Evolutionary conservation across 2,329 filamentous ascomycete species (phyloP), one percentile per base, ranked within the genome.

Genomic region (Aureobasidium sp.): DNA sequence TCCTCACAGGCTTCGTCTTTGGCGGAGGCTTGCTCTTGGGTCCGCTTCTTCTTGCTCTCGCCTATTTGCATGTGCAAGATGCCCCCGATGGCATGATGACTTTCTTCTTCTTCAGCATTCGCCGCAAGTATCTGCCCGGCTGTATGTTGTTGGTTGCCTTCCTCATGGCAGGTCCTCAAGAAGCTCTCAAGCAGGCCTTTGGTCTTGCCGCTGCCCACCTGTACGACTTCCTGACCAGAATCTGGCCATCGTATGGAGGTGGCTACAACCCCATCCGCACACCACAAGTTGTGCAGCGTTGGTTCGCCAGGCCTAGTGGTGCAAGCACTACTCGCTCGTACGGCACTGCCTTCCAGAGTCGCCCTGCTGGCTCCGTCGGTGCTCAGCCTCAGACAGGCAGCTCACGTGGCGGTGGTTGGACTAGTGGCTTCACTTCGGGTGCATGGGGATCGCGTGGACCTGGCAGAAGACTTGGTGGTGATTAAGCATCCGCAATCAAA

Each of bases 231-330:
- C 74, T 97, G 54, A 91, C 89, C 2, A 84, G 90, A 53, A 81
- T 97, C 44, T 97, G 91, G 80, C 94, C 94, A 5, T 85, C 89
- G 61, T 94, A 94, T 71, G 93, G 91, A 36, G 89, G 90, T 61
- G 94, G 94, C 0, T 80, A 79, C 57, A 96, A 92, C 70, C 81
- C 87, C 51, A 79, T 97, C 41, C 79, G 81, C 14, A 94, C 91
- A 0, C 94, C 94, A 2, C 72, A 74, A 6, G 85, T 91, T 66
- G 75, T 97, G 62, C 85, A 84, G 63, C 81, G 81, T 60, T 82
- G 89, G 67, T 88, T 93, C 62, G 62, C 81, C 75, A 59, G 71
- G 68, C 30, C 77, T 77, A 27, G 76, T 77, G 57, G 72, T 75
- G 25, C 71, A 53, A 50, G 70, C 66, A 72, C 76, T 50, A 73